These are phyloP conservation scores for Hirschioporus abietinus DNA, from an alignment of 768 basidiomycete species.

Conservation along the genomic window DNA sequence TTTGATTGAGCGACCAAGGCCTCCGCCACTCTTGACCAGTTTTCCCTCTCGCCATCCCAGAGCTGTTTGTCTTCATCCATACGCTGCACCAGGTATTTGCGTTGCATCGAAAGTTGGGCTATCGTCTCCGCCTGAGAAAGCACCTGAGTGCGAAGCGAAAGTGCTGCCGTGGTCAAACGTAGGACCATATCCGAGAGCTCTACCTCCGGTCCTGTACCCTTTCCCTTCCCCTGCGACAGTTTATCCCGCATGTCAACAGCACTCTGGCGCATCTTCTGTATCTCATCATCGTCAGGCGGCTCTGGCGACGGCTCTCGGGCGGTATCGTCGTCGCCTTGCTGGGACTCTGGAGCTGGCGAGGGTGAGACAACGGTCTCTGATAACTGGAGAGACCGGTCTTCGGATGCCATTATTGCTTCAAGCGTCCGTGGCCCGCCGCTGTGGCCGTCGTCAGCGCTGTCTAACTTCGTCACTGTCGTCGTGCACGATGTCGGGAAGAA, in stretches of 20 bases:
- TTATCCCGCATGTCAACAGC: slow-evolving; percentile 33
- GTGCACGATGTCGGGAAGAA: slow-evolving; percentile 1
- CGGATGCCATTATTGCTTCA: slow-evolving; percentile 24
- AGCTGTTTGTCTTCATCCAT: slow-evolving; percentile 53
- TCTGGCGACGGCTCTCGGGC: slow-evolving; percentile 27
- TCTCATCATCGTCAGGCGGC: slow-evolving; percentile 41
- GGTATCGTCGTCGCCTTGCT: slow-evolving; percentile 17
- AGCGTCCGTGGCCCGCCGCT: neutral
- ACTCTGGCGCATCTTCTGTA: slow-evolving; percentile 42
- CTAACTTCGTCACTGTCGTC: neutral
- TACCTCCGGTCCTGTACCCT: neutral
- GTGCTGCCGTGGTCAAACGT: slow-evolving; percentile 37
- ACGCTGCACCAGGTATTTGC: slow-evolving; percentile 49
- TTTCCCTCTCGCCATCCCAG: slow-evolving; percentile 58
- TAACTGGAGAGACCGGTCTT: slow-evolving; percentile 38
- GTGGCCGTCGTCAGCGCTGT: neutral
- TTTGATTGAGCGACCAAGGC: slow-evolving; percentile 50
- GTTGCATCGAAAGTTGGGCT: slow-evolving; percentile 46
- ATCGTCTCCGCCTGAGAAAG: slow-evolving; percentile 60
- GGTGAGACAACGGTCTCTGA: slow-evolving; percentile 52
- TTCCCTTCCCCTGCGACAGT: neutral
- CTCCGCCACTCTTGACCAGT: slow-evolving; percentile 64
- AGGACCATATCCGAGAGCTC: slow-evolving; percentile 29
- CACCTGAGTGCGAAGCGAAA: slow-evolving; percentile 39
- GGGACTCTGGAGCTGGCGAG: slow-evolving; percentile 44